These are phyloP conservation scores for Diaporthe citrichinensis DNA, from an alignment of 2,329 filamentous ascomycete genomes.

Conservation along the genomic window DNA sequence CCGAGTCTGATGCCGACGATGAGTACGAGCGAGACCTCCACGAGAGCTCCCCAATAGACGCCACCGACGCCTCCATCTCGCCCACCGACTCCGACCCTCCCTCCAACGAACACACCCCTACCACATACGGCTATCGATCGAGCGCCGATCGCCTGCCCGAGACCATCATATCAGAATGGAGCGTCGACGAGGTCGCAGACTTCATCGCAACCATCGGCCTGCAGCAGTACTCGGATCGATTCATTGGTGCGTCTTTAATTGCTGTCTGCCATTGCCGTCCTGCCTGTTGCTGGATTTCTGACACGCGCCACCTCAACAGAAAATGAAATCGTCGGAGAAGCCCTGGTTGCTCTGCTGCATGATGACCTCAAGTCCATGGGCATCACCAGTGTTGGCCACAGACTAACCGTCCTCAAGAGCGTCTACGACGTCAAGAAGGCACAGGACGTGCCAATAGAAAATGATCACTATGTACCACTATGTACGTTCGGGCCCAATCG, in stretches of 20 bases:
- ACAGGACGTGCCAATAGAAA: constrained; percentile 90
- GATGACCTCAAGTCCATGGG: constrained; percentile 97
- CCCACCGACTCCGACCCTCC: constrained; percentile 80
- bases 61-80: constrained; percentile 76
- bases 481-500: constrained; percentile 71
- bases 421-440: constrained; percentile 97
- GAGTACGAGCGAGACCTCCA: constrained; percentile 83
- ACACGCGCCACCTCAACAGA: constrained; percentile 66
- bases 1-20: constrained; percentile 86
- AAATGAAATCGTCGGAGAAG: constrained; percentile 94
- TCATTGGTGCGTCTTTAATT: constrained; percentile 77
- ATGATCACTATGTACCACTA: constrained; percentile 92
- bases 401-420: constrained; percentile 93
- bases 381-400: constrained; percentile 91
- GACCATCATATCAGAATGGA: constrained; percentile 85
- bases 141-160: constrained; percentile 78
- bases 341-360: constrained; percentile 88
- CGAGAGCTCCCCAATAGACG: constrained; percentile 76
- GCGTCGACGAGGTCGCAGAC: constrained; percentile 89
- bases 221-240: constrained; percentile 84
- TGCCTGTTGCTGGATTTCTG: constrained; percentile 39
- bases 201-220: constrained; percentile 86
- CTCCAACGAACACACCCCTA: constrained; percentile 82
- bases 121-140: constrained; percentile 78
- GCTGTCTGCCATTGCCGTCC: constrained; percentile 12